Evolutionary conservation across 169 alveolate genomes (phyloP).

Genomic region (Cryptosporidium canis): DNA sequence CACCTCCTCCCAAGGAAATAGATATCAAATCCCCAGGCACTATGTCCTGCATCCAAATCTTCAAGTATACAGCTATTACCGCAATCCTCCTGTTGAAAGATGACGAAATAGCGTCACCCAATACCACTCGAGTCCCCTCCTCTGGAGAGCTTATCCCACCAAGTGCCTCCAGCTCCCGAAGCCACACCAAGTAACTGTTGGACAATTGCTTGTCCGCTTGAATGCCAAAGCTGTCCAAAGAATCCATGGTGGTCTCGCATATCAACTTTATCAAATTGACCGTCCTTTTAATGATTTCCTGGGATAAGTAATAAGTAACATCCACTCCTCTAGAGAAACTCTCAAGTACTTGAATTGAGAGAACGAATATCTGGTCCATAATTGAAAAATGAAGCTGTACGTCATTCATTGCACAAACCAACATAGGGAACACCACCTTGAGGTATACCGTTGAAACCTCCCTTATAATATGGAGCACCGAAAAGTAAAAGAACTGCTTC

Average conservation of each 20-base stretch:
- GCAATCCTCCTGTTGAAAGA: slow-evolving; percentile 12
- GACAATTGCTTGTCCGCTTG: neutral
- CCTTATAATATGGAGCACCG: neutral
- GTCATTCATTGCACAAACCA: slow-evolving; percentile 17
- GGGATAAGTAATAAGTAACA: neutral
- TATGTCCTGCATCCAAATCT: neutral
- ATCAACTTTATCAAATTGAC: neutral
- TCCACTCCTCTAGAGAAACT: neutral
- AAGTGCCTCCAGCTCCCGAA: neutral
- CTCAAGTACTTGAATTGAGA: neutral
- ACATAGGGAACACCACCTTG: neutral
- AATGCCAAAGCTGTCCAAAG: neutral
- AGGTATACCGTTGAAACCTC: neutral
- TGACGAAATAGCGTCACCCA: neutral
- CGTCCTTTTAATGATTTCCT: neutral
- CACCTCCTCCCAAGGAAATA: slow-evolving; percentile 10
- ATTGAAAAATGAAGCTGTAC: slow-evolving; percentile 3
- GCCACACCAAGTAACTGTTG: neutral
- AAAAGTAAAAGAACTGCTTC: slow-evolving; percentile 27
- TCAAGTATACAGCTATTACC: neutral
- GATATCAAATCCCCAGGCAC: slow-evolving; percentile 20
- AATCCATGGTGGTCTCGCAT: neutral
- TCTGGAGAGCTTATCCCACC: neutral
- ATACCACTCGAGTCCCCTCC: neutral
- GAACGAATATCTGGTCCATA: neutral